phyloP scores from a whole-genome alignment of 2,329 filamentous ascomycete genomes.

The Neofusicoccum cordaticola region DNA sequence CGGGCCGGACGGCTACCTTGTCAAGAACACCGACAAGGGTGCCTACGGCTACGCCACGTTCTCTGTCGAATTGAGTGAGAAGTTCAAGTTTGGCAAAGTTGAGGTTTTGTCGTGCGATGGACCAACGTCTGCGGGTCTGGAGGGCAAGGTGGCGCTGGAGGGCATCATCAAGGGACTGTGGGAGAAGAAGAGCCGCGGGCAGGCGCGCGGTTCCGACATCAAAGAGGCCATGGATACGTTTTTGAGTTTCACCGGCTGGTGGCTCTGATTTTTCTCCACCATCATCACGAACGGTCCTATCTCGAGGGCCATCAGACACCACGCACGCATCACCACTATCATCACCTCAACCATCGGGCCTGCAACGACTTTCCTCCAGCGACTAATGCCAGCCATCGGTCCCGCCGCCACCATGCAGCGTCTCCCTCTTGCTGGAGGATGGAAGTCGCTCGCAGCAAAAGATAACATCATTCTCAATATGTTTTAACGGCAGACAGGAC shows the following conservation, averaged over 20 bases:
- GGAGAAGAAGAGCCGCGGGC: constrained; percentile 32
- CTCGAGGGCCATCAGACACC: background rate
- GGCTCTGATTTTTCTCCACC: background rate
- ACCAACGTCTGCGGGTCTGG: constrained; percentile 29
- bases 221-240: constrained; percentile 35
- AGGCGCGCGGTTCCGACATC: constrained; percentile 34
- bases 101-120: constrained; percentile 34
- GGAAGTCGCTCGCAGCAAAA: background rate
- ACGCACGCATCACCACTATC: background rate
- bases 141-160: constrained; percentile 24
- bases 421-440: background rate
- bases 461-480: background rate
- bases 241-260: constrained; percentile 30
- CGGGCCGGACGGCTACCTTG: constrained; percentile 5
- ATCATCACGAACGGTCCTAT: too few species aligned
- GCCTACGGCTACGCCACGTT: constrained; percentile 37
- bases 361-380: background rate
- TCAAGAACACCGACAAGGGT: background rate
- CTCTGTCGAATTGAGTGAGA: constrained; percentile 37
- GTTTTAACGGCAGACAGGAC: background rate
- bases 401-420: background rate
- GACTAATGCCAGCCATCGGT: background rate
- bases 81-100: constrained; percentile 31
- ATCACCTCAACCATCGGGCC: background rate
- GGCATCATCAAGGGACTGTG: constrained; percentile 30